Conservation (phyloP, 228 moss, liverwort and hornwort species). For the Sphagnum magellanicum region DNA sequence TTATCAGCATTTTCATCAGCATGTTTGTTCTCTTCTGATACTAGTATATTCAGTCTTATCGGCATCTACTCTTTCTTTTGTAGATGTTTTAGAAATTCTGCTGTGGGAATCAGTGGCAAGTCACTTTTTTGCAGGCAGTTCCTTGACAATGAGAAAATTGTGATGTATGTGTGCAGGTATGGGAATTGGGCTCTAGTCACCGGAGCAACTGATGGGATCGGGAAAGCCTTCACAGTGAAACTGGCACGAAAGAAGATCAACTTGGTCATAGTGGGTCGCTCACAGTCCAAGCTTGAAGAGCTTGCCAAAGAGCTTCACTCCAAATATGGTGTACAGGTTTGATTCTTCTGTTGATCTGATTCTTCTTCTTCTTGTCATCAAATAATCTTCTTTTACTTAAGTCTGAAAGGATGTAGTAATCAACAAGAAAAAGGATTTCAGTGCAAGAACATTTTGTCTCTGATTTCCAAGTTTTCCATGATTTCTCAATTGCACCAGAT, state of each 20-base stretch:
- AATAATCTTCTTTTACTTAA: background rate
- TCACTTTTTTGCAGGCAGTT: background rate
- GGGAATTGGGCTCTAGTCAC: constrained; percentile 70
- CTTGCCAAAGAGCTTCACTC: constrained; percentile 41
- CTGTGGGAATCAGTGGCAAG: background rate
- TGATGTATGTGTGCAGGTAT: constrained; percentile 26
- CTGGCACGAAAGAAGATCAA: constrained; percentile 57
- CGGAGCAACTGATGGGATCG: constrained; percentile 71
- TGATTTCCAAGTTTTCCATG: background rate
- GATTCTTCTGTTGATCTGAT: background rate
- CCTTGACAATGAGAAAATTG: background rate
- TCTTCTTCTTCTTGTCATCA: background rate
- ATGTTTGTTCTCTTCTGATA: too few relatives aligned
- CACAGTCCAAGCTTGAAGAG: constrained; percentile 49
- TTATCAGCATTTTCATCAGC: too few relatives aligned
- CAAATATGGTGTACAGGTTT: constrained; percentile 38
- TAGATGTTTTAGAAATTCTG: too few relatives aligned
- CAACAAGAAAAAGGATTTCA: too few relatives aligned
- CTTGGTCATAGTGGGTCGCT: constrained; percentile 64
- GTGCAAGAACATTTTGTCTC: too few relatives aligned
- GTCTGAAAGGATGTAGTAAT: background rate
- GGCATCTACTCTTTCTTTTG: too few relatives aligned
- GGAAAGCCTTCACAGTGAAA: constrained; percentile 44
- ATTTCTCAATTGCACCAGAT: background rate
- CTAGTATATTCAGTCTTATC: too few relatives aligned